These are phyloP conservation scores for Herpetospermum pedunculosum DNA, from an alignment of 306 rosid species.

Conservation along the genomic window DNA sequence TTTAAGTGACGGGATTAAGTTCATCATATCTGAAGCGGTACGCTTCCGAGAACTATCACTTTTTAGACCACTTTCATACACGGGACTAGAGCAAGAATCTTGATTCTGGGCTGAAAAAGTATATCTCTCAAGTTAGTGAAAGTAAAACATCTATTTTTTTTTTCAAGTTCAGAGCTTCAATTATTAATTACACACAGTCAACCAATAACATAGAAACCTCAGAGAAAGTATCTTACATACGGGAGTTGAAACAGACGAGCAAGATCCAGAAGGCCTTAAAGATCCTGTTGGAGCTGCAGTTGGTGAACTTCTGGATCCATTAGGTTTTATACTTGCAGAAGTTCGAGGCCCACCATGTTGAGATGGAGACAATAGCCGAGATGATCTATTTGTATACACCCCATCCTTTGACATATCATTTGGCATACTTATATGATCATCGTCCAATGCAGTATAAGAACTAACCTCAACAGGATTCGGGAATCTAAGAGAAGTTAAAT, in stretches of 20 bases:
- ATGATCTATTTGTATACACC: constrained; percentile 41
- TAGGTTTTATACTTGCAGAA: constrained; percentile 41
- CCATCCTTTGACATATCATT: constrained; percentile 54
- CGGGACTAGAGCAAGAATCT: constrained; percentile 38
- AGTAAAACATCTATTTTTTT: neutral
- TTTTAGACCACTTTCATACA: constrained; percentile 37
- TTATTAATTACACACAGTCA: constrained; percentile 7
- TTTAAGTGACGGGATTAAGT: constrained; percentile 75
- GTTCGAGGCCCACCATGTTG: constrained; percentile 39
- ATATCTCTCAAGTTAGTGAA: constrained; percentile 22
- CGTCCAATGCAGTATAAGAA: constrained; percentile 54
- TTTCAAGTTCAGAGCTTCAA: neutral
- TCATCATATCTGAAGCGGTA: constrained; percentile 64
- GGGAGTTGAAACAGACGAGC: constrained; percentile 53
- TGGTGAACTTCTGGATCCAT: constrained; percentile 41
- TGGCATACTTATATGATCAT: constrained; percentile 53
- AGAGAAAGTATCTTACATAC: constrained; percentile 67
- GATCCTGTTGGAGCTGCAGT: constrained; percentile 33
- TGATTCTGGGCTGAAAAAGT: constrained; percentile 51
- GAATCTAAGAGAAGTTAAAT: constrained; percentile 73
- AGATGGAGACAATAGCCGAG: constrained; percentile 67
- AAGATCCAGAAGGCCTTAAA: constrained; percentile 46
- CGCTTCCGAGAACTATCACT: constrained; percentile 61
- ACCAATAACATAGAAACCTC: constrained; percentile 14
- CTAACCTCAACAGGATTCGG: constrained; percentile 50